Evolutionary conservation across 768 basidiomycete species (phyloP).

Genomic region (Cystoderma amianthinum): DNA sequence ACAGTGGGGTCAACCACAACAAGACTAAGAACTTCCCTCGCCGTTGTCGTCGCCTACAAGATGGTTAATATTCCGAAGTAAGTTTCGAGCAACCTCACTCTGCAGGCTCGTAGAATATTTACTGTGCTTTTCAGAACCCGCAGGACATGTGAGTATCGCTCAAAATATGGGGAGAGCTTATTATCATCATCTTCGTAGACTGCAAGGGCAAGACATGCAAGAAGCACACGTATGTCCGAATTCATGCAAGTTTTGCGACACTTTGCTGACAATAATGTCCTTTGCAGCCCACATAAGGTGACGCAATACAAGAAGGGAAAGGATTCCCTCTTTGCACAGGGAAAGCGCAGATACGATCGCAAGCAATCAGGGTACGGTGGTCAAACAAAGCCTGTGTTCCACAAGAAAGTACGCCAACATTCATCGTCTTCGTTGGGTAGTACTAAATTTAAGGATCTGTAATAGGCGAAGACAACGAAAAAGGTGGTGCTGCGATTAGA

Average conservation of each 20-base stretch:
- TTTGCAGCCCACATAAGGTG: constrained; percentile 89
- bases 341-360: constrained; percentile 99
- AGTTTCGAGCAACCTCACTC: constrained; percentile 23
- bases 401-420: constrained; percentile 81
- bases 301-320: constrained; percentile 99
- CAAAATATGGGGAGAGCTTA: constrained; percentile 2
- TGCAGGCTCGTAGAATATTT: no score
- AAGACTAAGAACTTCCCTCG: not conserved
- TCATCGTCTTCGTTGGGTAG: not conserved
- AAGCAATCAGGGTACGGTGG: constrained; percentile 99
- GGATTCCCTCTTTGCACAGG: constrained; percentile 95
- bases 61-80: constrained; percentile 98
- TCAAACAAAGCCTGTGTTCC: constrained; percentile 99
- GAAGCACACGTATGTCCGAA: constrained; percentile 85
- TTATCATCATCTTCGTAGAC: constrained; percentile 31
- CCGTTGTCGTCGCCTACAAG: constrained; percentile 32
- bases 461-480: constrained; percentile 95
- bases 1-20: no score
- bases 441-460: not conserved
- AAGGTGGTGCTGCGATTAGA: constrained; percentile 98
- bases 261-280: not conserved
- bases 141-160: constrained; percentile 78
- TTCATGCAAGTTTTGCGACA: not conserved
- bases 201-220: constrained; percentile 97
- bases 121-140: constrained; percentile 54